These are phyloP conservation scores for Rhodofomes roseus DNA, from an alignment of 1,284 basidiomycete genomes.

Conservation along the genomic window DNA sequence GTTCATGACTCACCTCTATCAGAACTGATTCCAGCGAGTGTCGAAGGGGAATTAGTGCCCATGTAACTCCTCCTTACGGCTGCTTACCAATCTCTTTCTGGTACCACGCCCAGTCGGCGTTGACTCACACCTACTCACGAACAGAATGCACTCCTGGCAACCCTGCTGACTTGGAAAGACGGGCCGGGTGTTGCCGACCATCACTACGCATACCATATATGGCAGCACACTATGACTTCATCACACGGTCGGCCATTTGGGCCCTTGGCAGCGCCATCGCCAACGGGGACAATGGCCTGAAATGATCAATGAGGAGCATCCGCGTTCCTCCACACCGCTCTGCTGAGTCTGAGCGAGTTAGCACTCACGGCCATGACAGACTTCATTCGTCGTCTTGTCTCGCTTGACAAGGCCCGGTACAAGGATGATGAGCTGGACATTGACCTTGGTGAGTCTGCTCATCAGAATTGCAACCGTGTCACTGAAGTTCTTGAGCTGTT, in stretches of 20 bases:
- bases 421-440: constrained; percentile 65
- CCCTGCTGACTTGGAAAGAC: neutral
- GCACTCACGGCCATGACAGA: constrained; percentile 42
- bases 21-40: too few species aligned
- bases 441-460: constrained; percentile 51
- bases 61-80: too few species aligned
- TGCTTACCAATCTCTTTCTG: too few species aligned
- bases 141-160: too few species aligned
- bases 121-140: too few species aligned
- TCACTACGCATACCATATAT: neutral
- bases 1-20: too few species aligned
- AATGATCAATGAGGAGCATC: neutral
- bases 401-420: constrained; percentile 77
- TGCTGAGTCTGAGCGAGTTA: neutral
- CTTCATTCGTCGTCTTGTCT: constrained; percentile 63
- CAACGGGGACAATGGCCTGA: neutral
- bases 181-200: neutral
- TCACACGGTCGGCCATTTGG: neutral
- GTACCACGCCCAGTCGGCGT: too few species aligned
- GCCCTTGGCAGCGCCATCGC: neutral
- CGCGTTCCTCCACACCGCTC: neutral
- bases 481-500: neutral
- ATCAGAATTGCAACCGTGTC: neutral
- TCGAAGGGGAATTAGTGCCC: too few species aligned
- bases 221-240: constrained; percentile 1